phyloP scores from a whole-genome alignment of 345 rosid species.

The Firmiana major region DNA sequence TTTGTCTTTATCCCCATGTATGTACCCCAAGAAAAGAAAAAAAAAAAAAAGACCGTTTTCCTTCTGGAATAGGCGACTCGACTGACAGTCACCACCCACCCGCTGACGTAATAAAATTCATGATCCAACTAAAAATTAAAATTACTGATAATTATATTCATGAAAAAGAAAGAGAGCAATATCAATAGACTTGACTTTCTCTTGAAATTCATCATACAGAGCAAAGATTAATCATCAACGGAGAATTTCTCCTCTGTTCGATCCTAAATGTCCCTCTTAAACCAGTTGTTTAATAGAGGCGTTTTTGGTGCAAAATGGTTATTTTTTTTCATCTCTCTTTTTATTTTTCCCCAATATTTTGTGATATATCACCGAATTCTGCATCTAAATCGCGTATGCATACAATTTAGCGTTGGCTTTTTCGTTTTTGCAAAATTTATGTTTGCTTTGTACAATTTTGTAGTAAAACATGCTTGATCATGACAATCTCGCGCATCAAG shows the following conservation, averaged over 20 bases:
- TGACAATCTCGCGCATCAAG: constrained; percentile 77
- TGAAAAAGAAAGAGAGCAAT: background rate
- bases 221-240: background rate
- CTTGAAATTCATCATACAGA: background rate
- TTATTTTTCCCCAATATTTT: background rate
- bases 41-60: too few species aligned
- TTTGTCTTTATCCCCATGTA: too few species aligned
- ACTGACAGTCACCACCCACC: too few species aligned
- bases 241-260: background rate
- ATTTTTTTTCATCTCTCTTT: constrained; percentile 1
- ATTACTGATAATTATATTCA: too few species aligned
- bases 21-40: too few species aligned
- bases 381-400: background rate
- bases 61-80: too few species aligned
- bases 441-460: constrained; percentile 17
- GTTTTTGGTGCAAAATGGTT: constrained; percentile 83
- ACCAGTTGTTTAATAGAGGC: constrained; percentile 91
- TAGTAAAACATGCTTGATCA: constrained; percentile 81
- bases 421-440: background rate
- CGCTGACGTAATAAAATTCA: too few species aligned
- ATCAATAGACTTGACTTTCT: background rate
- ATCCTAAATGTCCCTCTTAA: constrained; percentile 64
- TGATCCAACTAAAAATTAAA: too few species aligned
- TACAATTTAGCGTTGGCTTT: too few species aligned
- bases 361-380: background rate